These are phyloP conservation scores for Williopsis jadinii DNA, from an alignment of 1,139 yeast genomes.

Conservation along the genomic window DNA sequence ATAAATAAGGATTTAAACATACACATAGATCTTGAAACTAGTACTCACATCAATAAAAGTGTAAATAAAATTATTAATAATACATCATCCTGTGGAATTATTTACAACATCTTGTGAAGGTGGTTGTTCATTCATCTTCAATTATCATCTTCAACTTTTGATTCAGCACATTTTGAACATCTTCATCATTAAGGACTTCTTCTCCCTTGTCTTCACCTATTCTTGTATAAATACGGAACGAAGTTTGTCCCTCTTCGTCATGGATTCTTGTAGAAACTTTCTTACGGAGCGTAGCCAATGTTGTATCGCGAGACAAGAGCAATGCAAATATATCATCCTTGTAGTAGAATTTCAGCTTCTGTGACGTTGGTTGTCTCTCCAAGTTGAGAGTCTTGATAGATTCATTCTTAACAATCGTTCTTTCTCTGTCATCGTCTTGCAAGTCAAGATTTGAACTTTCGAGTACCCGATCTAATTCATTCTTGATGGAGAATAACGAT, in stretches of 20 bases:
- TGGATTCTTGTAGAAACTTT: conserved; percentile 62
- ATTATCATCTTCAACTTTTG: conserved; percentile 28
- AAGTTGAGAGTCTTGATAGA: conserved; percentile 15
- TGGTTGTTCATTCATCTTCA: conserved; percentile 14
- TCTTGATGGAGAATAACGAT: conserved; percentile 57
- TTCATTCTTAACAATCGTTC: conserved; percentile 21
- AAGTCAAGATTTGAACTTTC: conserved; percentile 25
- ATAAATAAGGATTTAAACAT: neutral
- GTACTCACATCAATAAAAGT: too few species aligned
- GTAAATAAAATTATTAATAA: too few species aligned
- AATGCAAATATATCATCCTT: conserved; percentile 90
- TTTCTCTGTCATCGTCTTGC: conserved; percentile 20
- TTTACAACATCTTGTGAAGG: too few species aligned
- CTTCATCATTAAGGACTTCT: conserved; percentile 28
- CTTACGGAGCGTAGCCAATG: conserved; percentile 52
- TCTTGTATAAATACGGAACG: conserved; percentile 27
- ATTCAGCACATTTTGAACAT: conserved; percentile 25
- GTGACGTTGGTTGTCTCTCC: conserved; percentile 12
- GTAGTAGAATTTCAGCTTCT: conserved; percentile 75
- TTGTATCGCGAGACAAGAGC: conserved; percentile 56
- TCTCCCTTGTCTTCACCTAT: conserved; percentile 20
- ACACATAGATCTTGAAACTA: too few species aligned
- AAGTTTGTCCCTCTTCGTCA: conserved; percentile 14
- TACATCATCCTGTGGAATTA: too few species aligned
- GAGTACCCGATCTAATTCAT: conserved; percentile 35